A percentile compares a stretch with the other conserved stretches of the same genome.
These are phyloP conservation scores for Fusarium sp. DNA, from an alignment of 2,329 filamentous ascomycete genomes.

Conservation along the genomic window DNA sequence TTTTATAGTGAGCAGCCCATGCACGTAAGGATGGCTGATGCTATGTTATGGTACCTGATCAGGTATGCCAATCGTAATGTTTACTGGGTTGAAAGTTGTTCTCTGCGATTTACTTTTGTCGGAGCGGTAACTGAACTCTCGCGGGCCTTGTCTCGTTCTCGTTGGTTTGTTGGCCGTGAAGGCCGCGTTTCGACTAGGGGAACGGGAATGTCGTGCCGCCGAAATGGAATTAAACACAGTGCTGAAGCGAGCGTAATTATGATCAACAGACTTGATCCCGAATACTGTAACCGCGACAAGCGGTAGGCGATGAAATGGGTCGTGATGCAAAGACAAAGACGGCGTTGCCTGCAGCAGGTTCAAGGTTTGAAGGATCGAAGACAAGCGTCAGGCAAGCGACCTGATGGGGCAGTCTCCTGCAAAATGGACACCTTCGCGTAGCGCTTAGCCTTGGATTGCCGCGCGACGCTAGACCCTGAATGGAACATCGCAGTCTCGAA, in stretches of 20 bases:
- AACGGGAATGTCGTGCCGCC: slow-evolving; percentile 1
- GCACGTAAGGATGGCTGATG: slow-evolving; percentile 22
- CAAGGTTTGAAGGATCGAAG: slow-evolving; percentile 36
- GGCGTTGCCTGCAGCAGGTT: slow-evolving; percentile 29
- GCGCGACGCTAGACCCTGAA: slow-evolving; percentile 33
- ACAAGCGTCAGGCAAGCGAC: slow-evolving; percentile 29
- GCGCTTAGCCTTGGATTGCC: slow-evolving; percentile 39
- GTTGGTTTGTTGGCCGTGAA: slow-evolving; percentile 2
- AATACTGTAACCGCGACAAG: slow-evolving; percentile 8
- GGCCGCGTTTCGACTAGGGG: slow-evolving; percentile 28
- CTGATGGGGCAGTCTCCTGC: slow-evolving; percentile 14
- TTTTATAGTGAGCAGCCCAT: slow-evolving; percentile 34
- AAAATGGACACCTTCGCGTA: slow-evolving; percentile 40
- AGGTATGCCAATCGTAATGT: background rate
- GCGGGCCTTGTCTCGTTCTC: slow-evolving; percentile 17
- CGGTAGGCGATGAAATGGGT: slow-evolving; percentile 16
- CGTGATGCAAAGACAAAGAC: slow-evolving; percentile 32
- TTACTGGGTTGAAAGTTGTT: background rate
- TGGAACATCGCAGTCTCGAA: slow-evolving; percentile 1
- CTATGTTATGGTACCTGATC: background rate
- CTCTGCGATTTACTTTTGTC: background rate
- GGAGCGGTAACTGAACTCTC: slow-evolving; percentile 13
- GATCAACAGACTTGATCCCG: slow-evolving; percentile 11
- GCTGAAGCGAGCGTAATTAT: slow-evolving; percentile 8
- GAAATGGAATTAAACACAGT: slow-evolving; percentile 17